Base-by-base conservation (phyloP, 1,284 basidiomycete genomes). In the Papiliotrema fonsecae region DNA sequence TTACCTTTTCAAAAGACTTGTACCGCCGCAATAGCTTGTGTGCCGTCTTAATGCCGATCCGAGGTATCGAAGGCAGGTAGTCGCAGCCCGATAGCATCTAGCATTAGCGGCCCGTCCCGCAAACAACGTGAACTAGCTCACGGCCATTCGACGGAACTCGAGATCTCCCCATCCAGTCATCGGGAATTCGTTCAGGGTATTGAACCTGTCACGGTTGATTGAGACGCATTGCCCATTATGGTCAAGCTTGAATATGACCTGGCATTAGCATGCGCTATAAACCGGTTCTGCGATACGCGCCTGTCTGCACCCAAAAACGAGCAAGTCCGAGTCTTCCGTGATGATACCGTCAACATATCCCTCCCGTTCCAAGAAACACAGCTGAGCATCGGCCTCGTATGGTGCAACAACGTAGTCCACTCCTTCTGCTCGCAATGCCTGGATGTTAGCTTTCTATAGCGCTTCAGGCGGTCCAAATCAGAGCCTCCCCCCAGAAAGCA, bases 301-400 rank as follows among this genome's bases (percentile, higher is more conserved):
- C 47, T 80, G 86, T 58, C 81, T 80, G 75, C 92, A 96, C 13
- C 94, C 96, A 67, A 97, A 98, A 34, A 98, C 93, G 55, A 98
- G 84, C 44, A 99, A 78, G 74, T 99, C 96, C 5, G 94, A 97
- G 75, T 98, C 96, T 73, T 99, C 96, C 1, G 96, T 97, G 61
- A 99, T 82, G 67, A 99, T 86, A 3, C 85, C 96, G 68, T 96
- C 86, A 44, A 96, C 89, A 42, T 88, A 66, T 13, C 89, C 88
- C 37, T 78, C 74, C 39, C 82, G 82, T 67, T 98, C 96, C 41
- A 99, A 79, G 73, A 86, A 97, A 47, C 90, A 87, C 51, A 99
- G 81, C 72, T 99, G 96, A 0, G 96, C 92, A 67, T 99, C 96
- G 0, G 96, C 96, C 77, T 99, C 96, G 72, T 98, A 98, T 0